Base-by-base conservation (phyloP, 208 protist species). In the Naegleria gruberi region DNA sequence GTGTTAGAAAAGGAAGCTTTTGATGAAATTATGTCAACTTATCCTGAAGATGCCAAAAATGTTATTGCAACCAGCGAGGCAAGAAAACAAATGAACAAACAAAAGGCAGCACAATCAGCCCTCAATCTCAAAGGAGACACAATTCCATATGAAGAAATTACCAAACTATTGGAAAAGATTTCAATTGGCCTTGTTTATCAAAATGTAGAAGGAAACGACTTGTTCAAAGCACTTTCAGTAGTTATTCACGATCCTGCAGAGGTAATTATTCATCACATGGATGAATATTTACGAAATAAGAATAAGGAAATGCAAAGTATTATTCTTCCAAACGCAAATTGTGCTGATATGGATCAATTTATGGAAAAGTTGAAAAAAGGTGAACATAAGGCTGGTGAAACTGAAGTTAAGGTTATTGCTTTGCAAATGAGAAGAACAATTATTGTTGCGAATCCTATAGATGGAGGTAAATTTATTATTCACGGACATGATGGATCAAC, bases 1-100 rank as follows among this genome's bases (percentile, higher is more conserved):
- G 46, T 90, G 12, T 17, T 90, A 2, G 81, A 85, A 37, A 90
- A 90, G 46, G 4, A 65, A 23, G 87, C 19, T 15, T 90, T 90
- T 40, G 87, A 90, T 34, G 87, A 90, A 46, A 57, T 90, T 6
- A 37, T 87, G 43, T 30, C 10, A 0, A 41, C 41, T 8, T 55
- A 87, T 55, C 83, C 83, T n/a, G 44, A 87, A 40, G 83, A 87
- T 26, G 83, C 83, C 4, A 41, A 47, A 40, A 34, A 45, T 55
- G 15, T 87, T 34, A 55, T 87, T 55, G 34, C 34, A 19, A 87
- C 34, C 19, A 55, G 43, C 19, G 42, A 34, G 23, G 26, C 34
- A 10, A 45, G 83, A 55, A 45, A 87, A 30, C 83, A 87, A 87
- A 84, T 34, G 37, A 45, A 45, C 17, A 44, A 45, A 15, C 34